These are phyloP conservation scores for Huiozyma sinensis DNA, from an alignment of 805 yeast species.

Conservation along the genomic window DNA sequence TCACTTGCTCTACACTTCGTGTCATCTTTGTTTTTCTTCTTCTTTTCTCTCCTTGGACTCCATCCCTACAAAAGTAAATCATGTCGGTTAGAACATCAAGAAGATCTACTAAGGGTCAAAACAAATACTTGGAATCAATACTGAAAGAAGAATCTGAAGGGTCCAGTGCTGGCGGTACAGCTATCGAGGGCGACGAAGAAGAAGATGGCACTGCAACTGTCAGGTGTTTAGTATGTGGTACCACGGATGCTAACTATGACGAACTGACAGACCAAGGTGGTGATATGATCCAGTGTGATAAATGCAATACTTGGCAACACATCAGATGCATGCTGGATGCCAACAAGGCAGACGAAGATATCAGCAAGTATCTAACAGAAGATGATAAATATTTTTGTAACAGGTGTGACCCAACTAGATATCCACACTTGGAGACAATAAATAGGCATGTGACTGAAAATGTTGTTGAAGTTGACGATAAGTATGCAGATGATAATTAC, in stretches of 20 bases:
- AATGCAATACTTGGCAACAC: conserved; percentile 66
- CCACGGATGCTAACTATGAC: conserved; percentile 46
- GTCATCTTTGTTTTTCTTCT: too few species aligned
- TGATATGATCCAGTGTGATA: conserved; percentile 55
- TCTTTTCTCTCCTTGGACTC: too few species aligned
- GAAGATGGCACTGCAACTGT: conserved; percentile 34
- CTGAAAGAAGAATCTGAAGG: conserved; percentile 23
- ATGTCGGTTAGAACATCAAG: conserved; percentile 33
- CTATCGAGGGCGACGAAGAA: conserved; percentile 5
- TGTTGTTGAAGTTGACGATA: conserved; percentile 15
- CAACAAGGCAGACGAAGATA: conserved; percentile 11
- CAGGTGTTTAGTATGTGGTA: conserved; percentile 52
- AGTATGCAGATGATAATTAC: conserved; percentile 1
- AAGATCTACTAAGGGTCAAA: conserved; percentile 34
- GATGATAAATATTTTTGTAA: conserved; percentile 47
- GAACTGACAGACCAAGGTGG: conserved; percentile 44
- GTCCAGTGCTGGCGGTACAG: conserved; percentile 7
- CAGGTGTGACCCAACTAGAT: conserved; percentile 37
- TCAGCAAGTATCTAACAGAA: conserved; percentile 17
- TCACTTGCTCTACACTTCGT: too few species aligned
- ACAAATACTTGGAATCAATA: conserved; percentile 22
- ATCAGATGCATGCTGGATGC: conserved; percentile 44
- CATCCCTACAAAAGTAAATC: too few species aligned
- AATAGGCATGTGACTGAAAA: background rate
- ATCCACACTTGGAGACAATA: conserved; percentile 20